phyloP scores from a whole-genome alignment of 495 filamentous ascomycete genomes.

The Stereocaulon alpinum region DNA sequence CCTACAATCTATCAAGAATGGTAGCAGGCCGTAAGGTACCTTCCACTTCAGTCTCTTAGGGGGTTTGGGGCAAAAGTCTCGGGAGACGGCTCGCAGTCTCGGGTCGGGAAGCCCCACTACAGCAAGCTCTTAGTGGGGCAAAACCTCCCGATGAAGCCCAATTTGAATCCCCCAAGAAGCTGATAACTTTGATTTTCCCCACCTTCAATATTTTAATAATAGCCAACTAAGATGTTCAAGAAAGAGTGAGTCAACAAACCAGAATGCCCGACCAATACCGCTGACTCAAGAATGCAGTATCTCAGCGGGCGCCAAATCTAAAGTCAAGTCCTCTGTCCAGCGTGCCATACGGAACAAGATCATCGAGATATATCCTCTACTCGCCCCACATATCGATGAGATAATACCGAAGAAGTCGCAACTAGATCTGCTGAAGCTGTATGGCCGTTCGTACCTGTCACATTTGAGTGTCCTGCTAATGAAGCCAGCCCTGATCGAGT shows the following conservation, averaged over 20 bases:
- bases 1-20: too few species aligned
- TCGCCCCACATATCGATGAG: conserved; percentile 84
- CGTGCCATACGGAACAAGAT: conserved; percentile 73
- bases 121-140: too few species aligned
- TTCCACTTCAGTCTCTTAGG: too few species aligned
- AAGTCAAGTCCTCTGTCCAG: conserved; percentile 95
- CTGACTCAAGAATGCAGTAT: conserved; percentile 42
- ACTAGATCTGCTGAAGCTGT: conserved; percentile 81
- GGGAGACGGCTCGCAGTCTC: too few species aligned
- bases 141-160: too few species aligned
- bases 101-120: too few species aligned
- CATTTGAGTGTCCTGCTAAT: not conserved
- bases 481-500: conserved; percentile 62
- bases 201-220: too few species aligned
- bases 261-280: conserved; percentile 15
- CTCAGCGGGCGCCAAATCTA: conserved; percentile 69
- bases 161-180: too few species aligned
- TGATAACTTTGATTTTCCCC: too few species aligned
- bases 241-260: conserved; percentile 56
- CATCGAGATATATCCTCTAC: conserved; percentile 72
- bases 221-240: conserved; percentile 62
- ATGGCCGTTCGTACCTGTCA: not conserved
- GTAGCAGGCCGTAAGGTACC: too few species aligned
- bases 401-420: conserved; percentile 94
- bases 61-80: too few species aligned